Percentiles rank a stretch among this genome's conserved stretches.
Conservation (phyloP, 164 flowering plant genomes). For the Dillenia suffruticosa region DNA sequence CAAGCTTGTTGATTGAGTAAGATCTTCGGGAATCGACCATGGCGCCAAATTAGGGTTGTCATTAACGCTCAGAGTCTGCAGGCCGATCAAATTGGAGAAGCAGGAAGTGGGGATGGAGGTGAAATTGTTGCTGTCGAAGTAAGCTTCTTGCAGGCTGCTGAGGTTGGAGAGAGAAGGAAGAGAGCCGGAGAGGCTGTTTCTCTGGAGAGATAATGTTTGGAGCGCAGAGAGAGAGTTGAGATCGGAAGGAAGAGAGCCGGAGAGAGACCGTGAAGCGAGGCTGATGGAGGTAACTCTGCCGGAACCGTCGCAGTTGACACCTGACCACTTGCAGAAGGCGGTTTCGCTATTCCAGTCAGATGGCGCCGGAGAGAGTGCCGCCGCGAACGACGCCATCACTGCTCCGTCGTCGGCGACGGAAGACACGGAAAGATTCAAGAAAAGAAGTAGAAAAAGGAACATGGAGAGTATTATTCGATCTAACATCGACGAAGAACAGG, state of each 20-base stretch:
- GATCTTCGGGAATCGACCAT: conserved; percentile 33
- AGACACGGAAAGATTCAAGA: conserved; percentile 5
- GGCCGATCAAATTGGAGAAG: conserved; percentile 34
- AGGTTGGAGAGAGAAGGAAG: conserved; percentile 44
- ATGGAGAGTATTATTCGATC: not conserved
- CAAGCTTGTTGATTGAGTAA: conserved; percentile 25
- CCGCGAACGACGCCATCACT: conserved; percentile 28
- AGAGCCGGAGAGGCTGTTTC: conserved; percentile 39
- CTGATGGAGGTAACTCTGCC: conserved; percentile 37
- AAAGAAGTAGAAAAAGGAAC: conserved; percentile 16
- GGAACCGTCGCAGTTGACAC: conserved; percentile 36
- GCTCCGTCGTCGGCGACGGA: conserved; percentile 39
- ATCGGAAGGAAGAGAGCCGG: conserved; percentile 40
- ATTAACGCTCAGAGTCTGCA: conserved; percentile 30
- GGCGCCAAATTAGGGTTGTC: conserved; percentile 25
- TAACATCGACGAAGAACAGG: no score
- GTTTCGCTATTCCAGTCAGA: conserved; percentile 33
- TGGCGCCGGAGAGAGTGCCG: conserved; percentile 23
- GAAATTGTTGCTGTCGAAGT: conserved; percentile 43
- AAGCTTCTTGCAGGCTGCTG: conserved; percentile 21
- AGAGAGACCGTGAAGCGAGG: conserved; percentile 29
- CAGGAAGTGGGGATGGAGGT: conserved; percentile 23
- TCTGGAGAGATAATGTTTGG: conserved; percentile 31
- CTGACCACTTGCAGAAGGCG: conserved; percentile 40
- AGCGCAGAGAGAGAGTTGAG: conserved; percentile 40